Percentiles rank a stretch among this genome's conserved stretches.
Evolutionary conservation across 192 early-diverging fungal species (phyloP).

Genomic region (Dissophora globulifera): DNA sequence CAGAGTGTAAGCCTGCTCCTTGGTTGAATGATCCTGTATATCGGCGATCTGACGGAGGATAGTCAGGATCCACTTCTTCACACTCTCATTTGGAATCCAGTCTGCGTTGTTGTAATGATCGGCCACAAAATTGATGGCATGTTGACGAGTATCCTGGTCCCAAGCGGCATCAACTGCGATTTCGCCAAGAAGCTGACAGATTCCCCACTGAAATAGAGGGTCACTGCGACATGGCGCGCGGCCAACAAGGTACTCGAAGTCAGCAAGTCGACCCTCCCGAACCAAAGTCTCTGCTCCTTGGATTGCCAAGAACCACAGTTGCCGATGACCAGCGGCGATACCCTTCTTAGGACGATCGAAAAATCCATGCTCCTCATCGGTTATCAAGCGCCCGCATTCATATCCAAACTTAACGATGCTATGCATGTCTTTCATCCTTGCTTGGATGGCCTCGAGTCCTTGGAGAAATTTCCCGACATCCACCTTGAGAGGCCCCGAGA

Average conservation of each 20-base stretch:
- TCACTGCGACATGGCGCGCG: neutral
- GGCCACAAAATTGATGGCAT: slow-evolving; percentile 7
- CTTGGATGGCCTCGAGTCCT: neutral
- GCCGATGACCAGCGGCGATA: neutral
- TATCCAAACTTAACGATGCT: neutral
- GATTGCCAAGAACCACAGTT: slow-evolving; percentile 8
- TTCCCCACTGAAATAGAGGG: neutral
- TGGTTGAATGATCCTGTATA: neutral
- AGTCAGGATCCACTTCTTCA: slow-evolving; percentile 6
- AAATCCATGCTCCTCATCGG: neutral
- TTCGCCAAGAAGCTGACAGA: slow-evolving; percentile 10
- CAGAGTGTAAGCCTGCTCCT: neutral
- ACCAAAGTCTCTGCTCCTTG: neutral
- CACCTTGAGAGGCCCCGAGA: neutral
- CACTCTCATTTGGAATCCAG: neutral
- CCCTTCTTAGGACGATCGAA: neutral
- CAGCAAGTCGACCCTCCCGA: slow-evolving; percentile 8
- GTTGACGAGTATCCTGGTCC: neutral
- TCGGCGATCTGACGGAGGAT: neutral
- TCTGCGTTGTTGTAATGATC: neutral
- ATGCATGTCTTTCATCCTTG: neutral
- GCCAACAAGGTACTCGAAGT: neutral
- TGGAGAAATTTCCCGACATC: neutral
- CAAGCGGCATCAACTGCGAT: slow-evolving; percentile 8
- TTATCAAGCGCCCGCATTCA: neutral